Evolutionary conservation across 495 filamentous ascomycete species (phyloP), one percentile per base, ranked within the genome.

Genomic region (Talaromyces stipitatus): DNA sequence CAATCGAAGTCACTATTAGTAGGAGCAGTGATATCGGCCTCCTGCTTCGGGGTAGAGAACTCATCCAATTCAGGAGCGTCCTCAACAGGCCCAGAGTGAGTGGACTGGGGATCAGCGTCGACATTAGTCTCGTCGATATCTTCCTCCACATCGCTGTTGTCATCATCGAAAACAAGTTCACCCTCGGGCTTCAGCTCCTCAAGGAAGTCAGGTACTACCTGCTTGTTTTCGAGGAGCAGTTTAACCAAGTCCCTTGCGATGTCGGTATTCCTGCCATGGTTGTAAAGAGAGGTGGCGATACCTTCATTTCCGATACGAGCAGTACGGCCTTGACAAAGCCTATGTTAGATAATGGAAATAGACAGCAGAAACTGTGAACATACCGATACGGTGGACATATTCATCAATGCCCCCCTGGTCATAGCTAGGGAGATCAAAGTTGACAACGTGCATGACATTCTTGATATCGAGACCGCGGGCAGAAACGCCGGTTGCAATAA

Each of bases 321-420:
- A 60, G 94, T 98, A 56, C 94, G 91, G 50, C 94, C 87, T 91
- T 54, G 41, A 50, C n/a, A n/a, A 11, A 46, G 58, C 67, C 56
- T 20, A 26, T 3, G 10, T 48, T 11, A 26, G 45, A n/a, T n/a
- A 9, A 26, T 26, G 22, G 9, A 26, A 24, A 18, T 5, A 48
- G 14, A 26, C 10, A 48, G 6, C 20, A 28, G 26, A 38, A 26
- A 27, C 18, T 16, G 4, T 22, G 36, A 24, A 71, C 79, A 68
- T 78, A 89, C 87, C 92, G 68, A 97, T 98, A 33, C 94, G 89
- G 63, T 98, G 94, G 55, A 88, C 81, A 63, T 98, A 97, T 63
- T 97, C 94, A 51, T 89, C 81, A 46, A 97, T 97, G 3, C 92
- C 94, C n/a, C 90, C 91, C 61, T 90, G 75, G 2, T 75, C 64